Base-by-base conservation (phyloP, 768 basidiomycete species). In the Pleurotus eryngii region DNA sequence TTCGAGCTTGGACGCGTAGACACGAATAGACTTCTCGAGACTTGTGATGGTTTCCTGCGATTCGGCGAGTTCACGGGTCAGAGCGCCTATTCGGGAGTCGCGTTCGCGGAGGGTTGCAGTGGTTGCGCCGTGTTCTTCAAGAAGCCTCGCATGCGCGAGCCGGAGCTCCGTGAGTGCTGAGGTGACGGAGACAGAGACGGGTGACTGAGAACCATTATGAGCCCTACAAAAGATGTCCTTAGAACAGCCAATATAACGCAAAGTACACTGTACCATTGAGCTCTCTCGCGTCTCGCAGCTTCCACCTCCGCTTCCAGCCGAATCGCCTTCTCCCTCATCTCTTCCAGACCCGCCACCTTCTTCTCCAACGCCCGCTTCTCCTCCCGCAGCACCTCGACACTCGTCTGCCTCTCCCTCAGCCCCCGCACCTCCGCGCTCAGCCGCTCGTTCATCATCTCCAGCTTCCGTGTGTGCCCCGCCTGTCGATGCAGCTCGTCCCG, bases 401-500 rank as follows among this genome's bases (percentile, higher is more conserved):
- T 85, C 5, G 76, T 70, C n/a, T 84, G 74, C 0, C 80, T 74
- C 59, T 83, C 83, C 35, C 81, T 76, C 14, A 89, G 74, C 9
- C 74, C 61, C 5, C 67, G 68, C 14, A 90, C 62, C 62, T 92
- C 88, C 0, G 76, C 64, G 2, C 66, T 76, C 54, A 89, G 69
- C 59, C 76, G 80, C 1, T 78, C 70, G 59, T 91, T 91, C 2
- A 75, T 74, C 5, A 73, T 64, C 65, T 92, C 89, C 0, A 92
- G 72, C 0, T 72, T 75, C 0, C 82, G 81, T 46, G 87, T 70
- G 61, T 92, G 83, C 1, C 73, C 68, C 0, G 85, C 80, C 60
- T 90, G 89, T 1, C 84, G 81, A 46, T 83, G 79, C 2, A 92
- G 73, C 58, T 92, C 89, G 9, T 86, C 85, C 5, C 84, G 74